Conservation (phyloP, 495 filamentous ascomycete species). For the Tetracladium setigerum region DNA sequence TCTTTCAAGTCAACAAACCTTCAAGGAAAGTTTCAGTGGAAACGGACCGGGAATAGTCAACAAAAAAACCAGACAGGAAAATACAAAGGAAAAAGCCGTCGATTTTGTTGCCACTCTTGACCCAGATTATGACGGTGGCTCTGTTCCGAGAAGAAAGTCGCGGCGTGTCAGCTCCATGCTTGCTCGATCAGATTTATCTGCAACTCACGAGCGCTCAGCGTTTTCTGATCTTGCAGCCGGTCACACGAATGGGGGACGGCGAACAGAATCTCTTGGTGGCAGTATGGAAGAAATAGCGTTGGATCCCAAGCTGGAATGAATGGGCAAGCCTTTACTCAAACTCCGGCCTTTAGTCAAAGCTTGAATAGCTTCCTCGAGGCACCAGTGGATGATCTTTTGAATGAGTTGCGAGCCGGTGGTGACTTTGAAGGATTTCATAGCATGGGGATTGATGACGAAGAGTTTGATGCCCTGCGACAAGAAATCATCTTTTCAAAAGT, state of each 20-base stretch:
- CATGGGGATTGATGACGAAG: constrained; percentile 63
- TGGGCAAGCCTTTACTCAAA: constrained; percentile 16
- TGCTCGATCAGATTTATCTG: constrained; percentile 81
- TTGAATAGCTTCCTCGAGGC: constrained; percentile 50
- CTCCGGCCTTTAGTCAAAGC: constrained; percentile 26
- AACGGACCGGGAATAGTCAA: constrained; percentile 34
- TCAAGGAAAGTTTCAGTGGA: constrained; percentile 42
- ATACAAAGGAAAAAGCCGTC: constrained; percentile 32
- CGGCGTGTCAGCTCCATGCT: constrained; percentile 88
- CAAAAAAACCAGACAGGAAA: constrained; percentile 31
- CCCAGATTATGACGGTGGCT: constrained; percentile 63
- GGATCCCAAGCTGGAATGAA: constrained; percentile 7
- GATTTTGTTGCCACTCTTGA: constrained; percentile 69
- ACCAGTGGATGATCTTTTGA: constrained; percentile 63
- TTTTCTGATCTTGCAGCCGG: constrained; percentile 61
- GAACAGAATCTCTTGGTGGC: constrained; percentile 69
- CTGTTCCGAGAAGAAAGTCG: constrained; percentile 64
- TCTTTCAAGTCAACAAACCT: constrained; percentile 38
- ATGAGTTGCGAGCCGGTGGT: constrained; percentile 53
- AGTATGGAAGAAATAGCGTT: constrained; percentile 51
- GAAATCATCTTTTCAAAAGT: constrained; percentile 70
- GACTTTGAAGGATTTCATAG: constrained; percentile 61
- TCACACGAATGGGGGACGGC: constrained; percentile 38
- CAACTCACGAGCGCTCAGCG: constrained; percentile 61
- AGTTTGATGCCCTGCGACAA: constrained; percentile 59